A percentile compares a stretch with the other conserved stretches of the same genome.
Conservation (phyloP, 192 early-diverging fungal genomes). For the Blastocladiella britannica region DNA sequence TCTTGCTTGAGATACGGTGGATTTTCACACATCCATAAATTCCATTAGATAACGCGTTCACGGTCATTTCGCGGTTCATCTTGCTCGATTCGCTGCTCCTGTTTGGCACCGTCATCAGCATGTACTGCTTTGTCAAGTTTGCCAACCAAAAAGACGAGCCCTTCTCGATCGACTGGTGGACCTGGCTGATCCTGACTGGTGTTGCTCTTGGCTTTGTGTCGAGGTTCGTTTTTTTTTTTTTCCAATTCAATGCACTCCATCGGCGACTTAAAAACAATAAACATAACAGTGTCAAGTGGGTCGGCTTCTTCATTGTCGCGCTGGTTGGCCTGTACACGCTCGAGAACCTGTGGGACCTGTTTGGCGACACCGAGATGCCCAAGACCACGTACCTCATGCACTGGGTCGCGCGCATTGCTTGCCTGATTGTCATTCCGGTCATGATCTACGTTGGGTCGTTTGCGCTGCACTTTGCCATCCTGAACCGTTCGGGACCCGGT, state of each 20-base stretch:
- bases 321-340: conserved; percentile 79
- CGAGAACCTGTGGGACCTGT: conserved; percentile 76
- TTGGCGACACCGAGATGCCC: conserved; percentile 49
- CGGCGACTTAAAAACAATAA: background rate
- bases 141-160: conserved; percentile 51
- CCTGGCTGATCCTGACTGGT: conserved; percentile 71
- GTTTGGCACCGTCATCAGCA: conserved; percentile 51
- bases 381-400: conserved; percentile 45
- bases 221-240: conserved; percentile 21
- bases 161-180: conserved; percentile 73
- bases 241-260: background rate
- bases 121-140: conserved; percentile 49
- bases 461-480: conserved; percentile 66
- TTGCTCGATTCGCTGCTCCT: conserved; percentile 88
- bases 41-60: conserved; percentile 40
- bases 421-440: conserved; percentile 63
- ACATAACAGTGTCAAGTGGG: conserved; percentile 69
- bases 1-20: background rate
- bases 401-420: conserved; percentile 60
- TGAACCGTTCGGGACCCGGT: conserved; percentile 59
- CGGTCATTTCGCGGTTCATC: conserved; percentile 72
- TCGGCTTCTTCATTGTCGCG: conserved; percentile 77
- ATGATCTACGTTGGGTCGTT: conserved; percentile 67
- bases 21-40: background rate
- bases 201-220: conserved; percentile 61